A percentile compares a stretch with the other conserved stretches of the same genome.
These are phyloP conservation scores for Colletotrichum abscissum DNA, from an alignment of 2,329 filamentous ascomycete genomes.

Conservation along the genomic window DNA sequence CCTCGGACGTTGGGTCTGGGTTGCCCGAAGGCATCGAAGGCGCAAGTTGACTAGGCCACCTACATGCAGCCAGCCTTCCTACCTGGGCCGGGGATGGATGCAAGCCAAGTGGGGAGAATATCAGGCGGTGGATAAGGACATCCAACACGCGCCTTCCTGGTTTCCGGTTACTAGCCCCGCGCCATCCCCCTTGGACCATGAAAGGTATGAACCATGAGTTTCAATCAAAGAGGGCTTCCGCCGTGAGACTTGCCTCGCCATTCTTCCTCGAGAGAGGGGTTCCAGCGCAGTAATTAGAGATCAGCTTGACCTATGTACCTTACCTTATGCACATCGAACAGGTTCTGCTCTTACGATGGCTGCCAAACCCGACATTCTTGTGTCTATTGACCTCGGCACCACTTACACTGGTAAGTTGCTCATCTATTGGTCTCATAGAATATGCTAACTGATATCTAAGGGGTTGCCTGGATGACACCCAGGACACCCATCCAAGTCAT, in stretches of 20 bases:
- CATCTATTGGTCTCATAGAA: background rate
- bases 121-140: background rate
- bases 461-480: slow-evolving; percentile 50
- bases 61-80: background rate
- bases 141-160: background rate
- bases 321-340: background rate
- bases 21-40: background rate
- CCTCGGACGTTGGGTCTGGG: background rate
- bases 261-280: background rate
- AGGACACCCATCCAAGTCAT: slow-evolving; percentile 55
- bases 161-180: too few species aligned
- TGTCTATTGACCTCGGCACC: slow-evolving; percentile 58
- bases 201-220: background rate
- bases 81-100: background rate
- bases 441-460: slow-evolving; percentile 36
- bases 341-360: background rate
- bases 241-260: background rate
- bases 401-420: slow-evolving; percentile 54
- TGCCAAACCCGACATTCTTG: slow-evolving; percentile 42
- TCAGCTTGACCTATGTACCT: background rate
- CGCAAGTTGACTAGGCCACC: background rate
- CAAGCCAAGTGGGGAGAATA: background rate
- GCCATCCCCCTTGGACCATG: too few species aligned
- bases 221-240: background rate
- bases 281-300: background rate